Conservation (phyloP, 1,139 yeast species). For the Sugiyamaella castrensis region DNA sequence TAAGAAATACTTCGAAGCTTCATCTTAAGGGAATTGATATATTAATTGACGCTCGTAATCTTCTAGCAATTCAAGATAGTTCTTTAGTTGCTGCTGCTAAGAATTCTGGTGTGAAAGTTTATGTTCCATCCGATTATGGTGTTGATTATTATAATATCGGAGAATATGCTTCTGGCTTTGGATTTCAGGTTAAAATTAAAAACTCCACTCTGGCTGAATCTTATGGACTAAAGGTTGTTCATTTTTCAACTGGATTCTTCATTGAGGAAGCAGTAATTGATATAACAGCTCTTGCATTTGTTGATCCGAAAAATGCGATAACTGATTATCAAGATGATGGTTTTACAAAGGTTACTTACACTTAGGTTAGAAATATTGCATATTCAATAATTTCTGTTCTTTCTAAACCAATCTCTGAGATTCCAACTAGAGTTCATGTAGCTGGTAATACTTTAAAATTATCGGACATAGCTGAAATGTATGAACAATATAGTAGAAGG, state of each 20-base stretch:
- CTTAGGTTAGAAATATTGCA: conserved; percentile 50
- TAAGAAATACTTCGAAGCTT: conserved; percentile 20
- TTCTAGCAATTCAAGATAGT: not conserved
- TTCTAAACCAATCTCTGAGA: conserved; percentile 38
- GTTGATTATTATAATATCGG: conserved; percentile 38
- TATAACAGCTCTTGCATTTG: conserved; percentile 9
- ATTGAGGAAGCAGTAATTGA: conserved; percentile 31
- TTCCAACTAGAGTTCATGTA: conserved; percentile 48
- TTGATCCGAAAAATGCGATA: conserved; percentile 21
- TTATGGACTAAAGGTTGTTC: conserved; percentile 52
- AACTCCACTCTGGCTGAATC: conserved; percentile 36
- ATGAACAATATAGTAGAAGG: conserved; percentile 44
- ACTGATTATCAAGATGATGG: conserved; percentile 42
- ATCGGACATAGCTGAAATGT: conserved; percentile 43
- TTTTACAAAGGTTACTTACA: conserved; percentile 34
- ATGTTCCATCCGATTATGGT: conserved; percentile 65
- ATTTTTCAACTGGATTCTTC: conserved; percentile 46
- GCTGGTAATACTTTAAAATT: conserved; percentile 44
- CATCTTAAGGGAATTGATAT: conserved; percentile 50
- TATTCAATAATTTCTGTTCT: conserved; percentile 45
- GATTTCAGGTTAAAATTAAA: conserved; percentile 45
- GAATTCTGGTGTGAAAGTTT: conserved; percentile 48
- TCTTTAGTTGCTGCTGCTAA: conserved; percentile 38
- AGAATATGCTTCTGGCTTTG: conserved; percentile 41
- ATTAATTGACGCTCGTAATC: conserved; percentile 45